phyloP scores from a whole-genome alignment of 805 yeast genomes.

The Maudiozyma pseudohumilis region DNA sequence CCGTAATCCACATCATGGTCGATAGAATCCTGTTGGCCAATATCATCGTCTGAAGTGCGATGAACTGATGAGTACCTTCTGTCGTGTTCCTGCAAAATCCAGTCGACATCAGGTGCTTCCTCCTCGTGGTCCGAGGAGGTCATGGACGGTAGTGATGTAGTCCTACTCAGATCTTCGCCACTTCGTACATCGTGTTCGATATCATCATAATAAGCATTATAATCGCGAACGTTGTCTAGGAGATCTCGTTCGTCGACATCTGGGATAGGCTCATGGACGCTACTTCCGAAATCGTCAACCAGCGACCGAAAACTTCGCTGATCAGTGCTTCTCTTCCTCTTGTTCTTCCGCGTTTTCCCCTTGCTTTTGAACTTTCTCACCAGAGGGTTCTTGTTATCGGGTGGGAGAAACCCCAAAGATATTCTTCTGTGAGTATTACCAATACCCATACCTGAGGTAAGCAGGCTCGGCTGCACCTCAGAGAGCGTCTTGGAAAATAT shows the following conservation, averaged over 20 bases:
- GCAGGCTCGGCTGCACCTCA: conserved; percentile 31
- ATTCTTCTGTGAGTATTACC: conserved; percentile 33
- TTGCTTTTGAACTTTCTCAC: conserved; percentile 25
- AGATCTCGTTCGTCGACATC: conserved; percentile 12
- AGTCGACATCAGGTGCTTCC: conserved; percentile 27
- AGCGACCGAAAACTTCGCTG: conserved; percentile 34
- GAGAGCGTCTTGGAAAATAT: conserved; percentile 24
- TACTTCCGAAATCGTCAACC: conserved; percentile 30
- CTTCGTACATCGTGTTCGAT: conserved; percentile 7
- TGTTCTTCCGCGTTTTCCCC: conserved; percentile 22
- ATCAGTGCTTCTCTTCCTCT: conserved; percentile 19
- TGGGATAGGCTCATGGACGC: conserved; percentile 18
- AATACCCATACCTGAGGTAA: conserved; percentile 35
- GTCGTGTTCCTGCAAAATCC: conserved; percentile 34
- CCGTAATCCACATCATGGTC: conserved; percentile 23
- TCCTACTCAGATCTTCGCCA: conserved; percentile 32
- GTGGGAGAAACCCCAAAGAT: conserved; percentile 32
- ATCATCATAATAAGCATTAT: conserved; percentile 13
- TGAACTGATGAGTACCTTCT: conserved; percentile 29
- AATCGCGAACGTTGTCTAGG: conserved; percentile 13
- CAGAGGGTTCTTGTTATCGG: conserved; percentile 34
- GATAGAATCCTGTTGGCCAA: conserved; percentile 7
- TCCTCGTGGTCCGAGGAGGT: conserved; percentile 28
- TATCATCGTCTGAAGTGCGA: conserved; percentile 18
- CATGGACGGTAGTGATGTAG: conserved; percentile 34